Percentiles rank a stretch among this genome's conserved stretches.
Conservation (phyloP, 2,329 filamentous ascomycete species). For the Exophiala aquamarina region DNA sequence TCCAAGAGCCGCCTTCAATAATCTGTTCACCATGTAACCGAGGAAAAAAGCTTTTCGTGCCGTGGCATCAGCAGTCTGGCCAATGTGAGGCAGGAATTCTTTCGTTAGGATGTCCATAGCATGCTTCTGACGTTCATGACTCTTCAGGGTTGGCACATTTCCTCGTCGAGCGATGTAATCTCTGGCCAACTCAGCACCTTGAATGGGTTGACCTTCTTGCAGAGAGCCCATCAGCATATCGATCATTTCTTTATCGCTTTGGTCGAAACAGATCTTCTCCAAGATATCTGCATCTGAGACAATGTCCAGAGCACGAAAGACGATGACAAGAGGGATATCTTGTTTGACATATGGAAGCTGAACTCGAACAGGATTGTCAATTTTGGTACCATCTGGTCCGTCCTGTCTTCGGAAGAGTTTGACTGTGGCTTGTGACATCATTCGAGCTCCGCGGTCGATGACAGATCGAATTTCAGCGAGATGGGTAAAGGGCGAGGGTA, state of each 20-base stretch:
- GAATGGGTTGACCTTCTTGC: slow-evolving; percentile 93
- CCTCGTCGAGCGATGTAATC: slow-evolving; percentile 96
- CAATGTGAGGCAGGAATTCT: slow-evolving; percentile 94
- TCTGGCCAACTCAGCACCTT: slow-evolving; percentile 89
- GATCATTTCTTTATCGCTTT: slow-evolving; percentile 92
- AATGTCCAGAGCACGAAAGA: slow-evolving; percentile 92
- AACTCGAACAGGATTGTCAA: slow-evolving; percentile 64
- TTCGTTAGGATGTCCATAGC: slow-evolving; percentile 95
- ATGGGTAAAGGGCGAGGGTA: slow-evolving; percentile 87
- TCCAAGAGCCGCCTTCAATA: slow-evolving; percentile 89
- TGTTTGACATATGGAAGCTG: slow-evolving; percentile 91
- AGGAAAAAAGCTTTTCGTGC: slow-evolving; percentile 97
- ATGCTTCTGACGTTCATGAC: slow-evolving; percentile 83
- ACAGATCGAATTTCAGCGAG: slow-evolving; percentile 95
- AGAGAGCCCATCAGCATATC: slow-evolving; percentile 97
- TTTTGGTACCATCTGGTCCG: slow-evolving; percentile 49
- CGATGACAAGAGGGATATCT: slow-evolving; percentile 90
- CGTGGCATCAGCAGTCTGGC: slow-evolving; percentile 89
- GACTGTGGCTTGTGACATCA: slow-evolving; percentile 89
- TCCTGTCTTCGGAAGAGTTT: slow-evolving; percentile 88
- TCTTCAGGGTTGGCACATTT: slow-evolving; percentile 67
- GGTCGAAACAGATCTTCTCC: slow-evolving; percentile 95
- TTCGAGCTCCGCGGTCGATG: slow-evolving; percentile 89
- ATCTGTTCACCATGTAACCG: slow-evolving; percentile 97
- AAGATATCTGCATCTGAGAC: slow-evolving; percentile 98